These are phyloP conservation scores for Pyracantha coccinea DNA, from an alignment of 331 rosid genomes.

Conservation along the genomic window DNA sequence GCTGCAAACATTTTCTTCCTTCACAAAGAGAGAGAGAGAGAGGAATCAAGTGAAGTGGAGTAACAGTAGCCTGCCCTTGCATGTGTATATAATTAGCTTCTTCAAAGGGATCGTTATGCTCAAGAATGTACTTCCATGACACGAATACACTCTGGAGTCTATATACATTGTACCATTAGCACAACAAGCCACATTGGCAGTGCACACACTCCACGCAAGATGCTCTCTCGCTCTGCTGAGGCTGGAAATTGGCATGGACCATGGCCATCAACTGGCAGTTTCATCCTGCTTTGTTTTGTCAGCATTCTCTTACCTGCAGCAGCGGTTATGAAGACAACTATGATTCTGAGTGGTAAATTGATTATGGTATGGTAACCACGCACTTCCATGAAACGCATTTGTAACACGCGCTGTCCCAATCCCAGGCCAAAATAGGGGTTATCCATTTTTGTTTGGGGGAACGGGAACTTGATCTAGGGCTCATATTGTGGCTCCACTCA, in stretches of 20 bases:
- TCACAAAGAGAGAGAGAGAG: background rate
- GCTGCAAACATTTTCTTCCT: slow-evolving; percentile 6
- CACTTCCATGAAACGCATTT: background rate
- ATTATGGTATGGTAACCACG: background rate
- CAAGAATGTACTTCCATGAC: too few species aligned
- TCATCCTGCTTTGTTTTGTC: background rate
- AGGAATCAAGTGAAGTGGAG: background rate
- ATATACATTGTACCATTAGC: too few species aligned
- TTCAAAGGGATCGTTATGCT: background rate
- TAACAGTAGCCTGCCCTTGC: background rate
- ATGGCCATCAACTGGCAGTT: background rate
- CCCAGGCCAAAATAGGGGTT: too few species aligned
- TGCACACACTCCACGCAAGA: too few species aligned
- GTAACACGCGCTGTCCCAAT: background rate
- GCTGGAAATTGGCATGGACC: background rate
- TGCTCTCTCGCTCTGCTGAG: background rate
- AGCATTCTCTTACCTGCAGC: background rate
- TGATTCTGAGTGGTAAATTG: background rate
- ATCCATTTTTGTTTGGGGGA: too few species aligned
- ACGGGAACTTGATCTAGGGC: too few species aligned
- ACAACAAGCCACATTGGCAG: too few species aligned
- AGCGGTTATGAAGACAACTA: background rate
- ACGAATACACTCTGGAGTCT: too few species aligned
- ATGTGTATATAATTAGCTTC: background rate
- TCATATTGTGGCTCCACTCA: too few species aligned